These are phyloP conservation scores for Hypomontagnella submonticulosa DNA, from an alignment of 495 filamentous ascomycete species.

Conservation along the genomic window DNA sequence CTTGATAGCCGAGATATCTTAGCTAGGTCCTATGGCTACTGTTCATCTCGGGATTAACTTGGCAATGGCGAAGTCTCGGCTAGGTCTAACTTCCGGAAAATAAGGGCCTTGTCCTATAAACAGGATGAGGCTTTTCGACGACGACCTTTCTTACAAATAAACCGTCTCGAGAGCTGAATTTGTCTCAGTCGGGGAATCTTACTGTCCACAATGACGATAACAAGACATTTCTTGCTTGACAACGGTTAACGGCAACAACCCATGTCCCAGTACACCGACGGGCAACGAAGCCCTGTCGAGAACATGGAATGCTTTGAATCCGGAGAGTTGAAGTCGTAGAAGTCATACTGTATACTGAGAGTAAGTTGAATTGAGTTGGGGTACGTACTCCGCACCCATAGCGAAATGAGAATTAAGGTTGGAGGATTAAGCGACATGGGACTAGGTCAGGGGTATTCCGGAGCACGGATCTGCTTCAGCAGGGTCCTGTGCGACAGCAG, in stretches of 20 bases:
- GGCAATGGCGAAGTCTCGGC: conserved; percentile 33
- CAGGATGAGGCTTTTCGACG: conserved; percentile 26
- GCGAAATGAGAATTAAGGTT: conserved; percentile 33
- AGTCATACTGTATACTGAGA: conserved; percentile 2
- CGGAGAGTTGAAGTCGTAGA: neutral
- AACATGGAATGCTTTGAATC: conserved; percentile 21
- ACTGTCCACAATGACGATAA: neutral
- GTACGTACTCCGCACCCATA: conserved; percentile 15
- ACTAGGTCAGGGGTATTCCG: conserved; percentile 30
- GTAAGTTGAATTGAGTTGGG: conserved; percentile 26
- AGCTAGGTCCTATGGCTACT: conserved; percentile 13
- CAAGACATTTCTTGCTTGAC: neutral
- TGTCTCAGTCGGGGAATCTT: conserved; percentile 15
- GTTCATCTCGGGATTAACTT: conserved; percentile 25
- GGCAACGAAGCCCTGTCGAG: neutral
- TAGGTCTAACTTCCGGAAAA: conserved; percentile 7
- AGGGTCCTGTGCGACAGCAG: conserved; percentile 42
- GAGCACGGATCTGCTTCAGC: conserved; percentile 50
- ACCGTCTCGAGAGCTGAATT: neutral
- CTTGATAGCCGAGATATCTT: conserved; percentile 31
- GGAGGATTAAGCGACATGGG: conserved; percentile 27
- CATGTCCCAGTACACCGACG: neutral
- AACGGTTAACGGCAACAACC: conserved; percentile 1
- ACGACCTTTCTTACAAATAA: neutral
- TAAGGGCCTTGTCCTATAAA: neutral